Evolutionary conservation across 108 stramenopile genomes (phyloP).

Genomic region (Parmales sp.): DNA sequence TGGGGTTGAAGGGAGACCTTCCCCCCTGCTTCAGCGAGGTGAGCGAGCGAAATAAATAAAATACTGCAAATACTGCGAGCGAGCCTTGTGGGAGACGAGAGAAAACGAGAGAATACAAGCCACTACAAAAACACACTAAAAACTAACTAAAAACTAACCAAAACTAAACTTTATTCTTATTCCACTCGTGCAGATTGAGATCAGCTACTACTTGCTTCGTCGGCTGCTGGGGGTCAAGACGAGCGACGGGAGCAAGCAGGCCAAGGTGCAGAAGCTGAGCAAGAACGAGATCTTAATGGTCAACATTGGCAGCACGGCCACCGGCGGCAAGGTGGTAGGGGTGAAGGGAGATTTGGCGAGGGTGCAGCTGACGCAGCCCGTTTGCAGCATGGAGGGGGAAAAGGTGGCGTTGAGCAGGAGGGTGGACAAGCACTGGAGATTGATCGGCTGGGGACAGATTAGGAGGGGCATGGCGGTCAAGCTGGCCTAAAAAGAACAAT

Average conservation of each 20-base stretch:
- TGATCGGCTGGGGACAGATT: slow-evolving; percentile 91
- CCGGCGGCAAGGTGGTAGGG: slow-evolving; percentile 87
- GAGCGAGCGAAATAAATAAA: too few relatives aligned
- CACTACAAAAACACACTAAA: too few relatives aligned
- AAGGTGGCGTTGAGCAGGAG: slow-evolving; percentile 98
- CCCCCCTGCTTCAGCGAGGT: slow-evolving; percentile 96
- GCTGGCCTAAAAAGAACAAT: slow-evolving; percentile 30
- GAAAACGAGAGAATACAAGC: too few relatives aligned
- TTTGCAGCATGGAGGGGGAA: slow-evolving; percentile 97
- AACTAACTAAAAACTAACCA: too few relatives aligned
- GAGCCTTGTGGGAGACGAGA: too few relatives aligned
- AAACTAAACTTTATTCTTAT: too few relatives aligned
- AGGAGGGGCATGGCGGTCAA: slow-evolving; percentile 74
- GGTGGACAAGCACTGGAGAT: slow-evolving; percentile 99
- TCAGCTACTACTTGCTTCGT: slow-evolving; percentile 90
- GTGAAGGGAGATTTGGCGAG: slow-evolving; percentile 93
- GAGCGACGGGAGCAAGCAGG: slow-evolving; percentile 93
- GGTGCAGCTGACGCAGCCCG: slow-evolving; percentile 95
- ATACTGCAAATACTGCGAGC: too few relatives aligned
- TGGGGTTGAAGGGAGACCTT: slow-evolving; percentile 89
- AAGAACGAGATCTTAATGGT: slow-evolving; percentile 98
- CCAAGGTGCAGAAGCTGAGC: slow-evolving; percentile 93
- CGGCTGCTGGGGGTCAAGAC: slow-evolving; percentile 97
- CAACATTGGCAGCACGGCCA: slow-evolving; percentile 97
- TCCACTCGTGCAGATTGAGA: too few relatives aligned